Evolutionary conservation across 2,329 filamentous ascomycete species (phyloP), one percentile per base, ranked within the genome.

Genomic region (Magnaporthales sp.): DNA sequence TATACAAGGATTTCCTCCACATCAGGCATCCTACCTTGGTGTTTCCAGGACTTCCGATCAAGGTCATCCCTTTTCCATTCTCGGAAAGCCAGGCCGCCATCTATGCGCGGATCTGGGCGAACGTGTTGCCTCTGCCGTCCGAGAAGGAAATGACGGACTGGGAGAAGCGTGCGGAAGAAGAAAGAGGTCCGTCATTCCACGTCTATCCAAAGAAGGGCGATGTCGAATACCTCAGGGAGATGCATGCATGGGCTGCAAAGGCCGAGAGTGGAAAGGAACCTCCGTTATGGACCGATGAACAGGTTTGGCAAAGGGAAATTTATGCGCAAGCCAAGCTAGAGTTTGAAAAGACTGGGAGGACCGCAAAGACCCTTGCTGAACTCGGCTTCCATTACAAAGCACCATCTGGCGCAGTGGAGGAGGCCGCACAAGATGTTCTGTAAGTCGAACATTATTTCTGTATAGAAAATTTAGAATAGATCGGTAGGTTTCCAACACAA

Each of bases 31-130:
- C 93, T 0, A 95, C 91, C 0, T 80, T 98, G 1, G 89, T 86
- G 0, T 93, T 97, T 74, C 83, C 91, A 0, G 87, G 86, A 0
- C 80, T 97, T 54, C 89, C 91, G 19, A 89, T 93, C 74, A 90
- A 90, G 70, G 86, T 95, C n/a, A 90, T 96, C n/a, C 94, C 94
- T 0, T 96, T 96, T 74, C 89, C 91, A 0, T 72, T 95, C 1
- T 84, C 89, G 0, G 92, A 97, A 78, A 87, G 86, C 6, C 93
- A 97, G 76, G 87, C 88, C 0, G 90, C 93, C 0, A 85, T 91
- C 0, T 82, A 96, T 62, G 87, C 93, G 2, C 86, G 91, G 1
- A 84, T 93, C 0, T 96, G 91, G 85, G 86, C 91, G 0, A 90
- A 91, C 38, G 79, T 86, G 0, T 79, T 97, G 0, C 69, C 77